phyloP scores from a whole-genome alignment of 2,329 filamentous ascomycete species.

The Arthrobotrys sinensis region DNA sequence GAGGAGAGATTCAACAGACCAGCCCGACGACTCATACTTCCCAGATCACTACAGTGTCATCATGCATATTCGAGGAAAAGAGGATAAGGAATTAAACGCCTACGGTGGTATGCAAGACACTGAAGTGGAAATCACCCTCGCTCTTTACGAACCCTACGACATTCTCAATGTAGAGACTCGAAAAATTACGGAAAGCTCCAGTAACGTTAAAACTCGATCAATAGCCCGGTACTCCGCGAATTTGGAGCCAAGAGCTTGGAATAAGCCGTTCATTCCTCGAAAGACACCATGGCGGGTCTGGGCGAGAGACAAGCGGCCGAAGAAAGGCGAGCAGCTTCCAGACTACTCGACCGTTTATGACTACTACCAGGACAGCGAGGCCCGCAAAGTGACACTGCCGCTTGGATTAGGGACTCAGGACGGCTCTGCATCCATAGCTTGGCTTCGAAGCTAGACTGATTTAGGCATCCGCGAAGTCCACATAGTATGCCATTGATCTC shows the following conservation, averaged over 20 bases:
- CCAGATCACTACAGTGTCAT: conserved; percentile 41
- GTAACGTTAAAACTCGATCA: conserved; percentile 4
- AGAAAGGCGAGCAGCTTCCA: conserved; percentile 35
- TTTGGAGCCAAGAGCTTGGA: conserved; percentile 35
- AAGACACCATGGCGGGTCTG: conserved; percentile 44
- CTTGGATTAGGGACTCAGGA: conserved; percentile 10
- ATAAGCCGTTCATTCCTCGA: conserved; percentile 21
- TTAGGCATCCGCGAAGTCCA: neutral
- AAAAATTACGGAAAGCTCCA: conserved; percentile 24
- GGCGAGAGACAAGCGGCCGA: conserved; percentile 35
- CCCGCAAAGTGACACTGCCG: conserved; percentile 8
- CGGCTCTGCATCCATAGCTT: too few species aligned
- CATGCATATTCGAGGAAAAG: conserved; percentile 34
- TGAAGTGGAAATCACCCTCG: conserved; percentile 41
- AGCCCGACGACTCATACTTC: neutral
- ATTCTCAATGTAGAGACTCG: conserved; percentile 21
- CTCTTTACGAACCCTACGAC: conserved; percentile 34
- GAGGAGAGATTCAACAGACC: neutral
- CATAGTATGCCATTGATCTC: neutral
- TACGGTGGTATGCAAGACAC: conserved; percentile 38
- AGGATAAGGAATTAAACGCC: conserved; percentile 18
- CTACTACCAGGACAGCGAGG: conserved; percentile 7
- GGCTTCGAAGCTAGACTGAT: neutral
- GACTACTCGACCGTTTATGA: conserved; percentile 25
- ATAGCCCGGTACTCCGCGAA: conserved; percentile 23